Conservation (phyloP, 2,329 filamentous ascomycete genomes). For the Sodiomyces alkalinus region DNA sequence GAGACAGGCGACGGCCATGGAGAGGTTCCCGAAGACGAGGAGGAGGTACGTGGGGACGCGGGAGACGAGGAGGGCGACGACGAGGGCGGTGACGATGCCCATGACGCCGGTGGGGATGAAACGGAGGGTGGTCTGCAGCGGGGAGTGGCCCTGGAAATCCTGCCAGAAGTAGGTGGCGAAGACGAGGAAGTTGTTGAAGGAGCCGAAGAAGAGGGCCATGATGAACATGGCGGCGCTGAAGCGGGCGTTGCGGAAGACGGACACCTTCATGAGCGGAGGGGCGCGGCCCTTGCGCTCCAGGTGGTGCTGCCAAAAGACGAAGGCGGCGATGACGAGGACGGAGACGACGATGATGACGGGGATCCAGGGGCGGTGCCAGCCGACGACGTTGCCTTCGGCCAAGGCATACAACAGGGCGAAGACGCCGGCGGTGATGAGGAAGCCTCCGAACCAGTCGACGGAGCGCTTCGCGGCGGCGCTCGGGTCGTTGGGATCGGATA, state of each 20-base stretch:
- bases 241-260: constrained; percentile 41
- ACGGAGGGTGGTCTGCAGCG: constrained; percentile 52
- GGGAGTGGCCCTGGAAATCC: constrained; percentile 43
- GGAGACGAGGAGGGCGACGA: constrained; percentile 39
- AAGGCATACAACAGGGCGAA: constrained; percentile 50
- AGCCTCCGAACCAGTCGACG: constrained; percentile 53
- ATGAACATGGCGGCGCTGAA: constrained; percentile 50
- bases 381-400: constrained; percentile 54
- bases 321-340: constrained; percentile 36
- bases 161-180: constrained; percentile 59
- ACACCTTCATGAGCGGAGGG: constrained; percentile 50
- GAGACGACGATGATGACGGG: constrained; percentile 43
- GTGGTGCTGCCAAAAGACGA: constrained; percentile 46
- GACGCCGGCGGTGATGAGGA: constrained; percentile 45
- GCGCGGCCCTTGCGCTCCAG: constrained; percentile 35
- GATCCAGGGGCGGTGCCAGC: constrained; percentile 51
- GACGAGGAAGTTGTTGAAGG: constrained; percentile 53
- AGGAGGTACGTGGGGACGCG: constrained; percentile 43
- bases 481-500: constrained; percentile 8
- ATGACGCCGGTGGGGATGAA: constrained; percentile 51
- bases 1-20: constrained; percentile 37
- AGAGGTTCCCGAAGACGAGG: constrained; percentile 39
- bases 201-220: constrained; percentile 50
- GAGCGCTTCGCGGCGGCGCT: constrained; percentile 22
- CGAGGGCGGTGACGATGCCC: constrained; percentile 40